Percentiles rank a stretch among this genome's conserved stretches.
Evolutionary conservation across 148 eudicot genomes (phyloP).

Genomic region (Fagopyrum homotropicum): DNA sequence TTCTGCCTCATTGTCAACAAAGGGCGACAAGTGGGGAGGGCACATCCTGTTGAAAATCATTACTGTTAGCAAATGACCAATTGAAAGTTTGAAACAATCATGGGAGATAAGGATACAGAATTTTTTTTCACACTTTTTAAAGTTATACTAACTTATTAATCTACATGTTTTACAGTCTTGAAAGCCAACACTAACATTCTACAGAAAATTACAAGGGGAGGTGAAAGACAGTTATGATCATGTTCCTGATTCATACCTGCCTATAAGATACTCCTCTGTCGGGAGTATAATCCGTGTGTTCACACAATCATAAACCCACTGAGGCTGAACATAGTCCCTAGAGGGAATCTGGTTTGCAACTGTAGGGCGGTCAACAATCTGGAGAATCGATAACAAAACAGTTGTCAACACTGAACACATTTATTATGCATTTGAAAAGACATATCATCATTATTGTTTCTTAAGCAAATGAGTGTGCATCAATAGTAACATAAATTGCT

Average conservation of each 20-base stretch:
- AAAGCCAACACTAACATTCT: too few relatives aligned
- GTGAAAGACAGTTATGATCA: background rate
- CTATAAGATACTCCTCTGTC: constrained; percentile 70
- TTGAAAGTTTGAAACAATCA: background rate
- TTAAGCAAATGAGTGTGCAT: background rate
- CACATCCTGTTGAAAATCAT: constrained; percentile 46
- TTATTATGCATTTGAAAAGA: background rate
- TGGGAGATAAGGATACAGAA: too few relatives aligned
- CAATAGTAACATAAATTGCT: background rate
- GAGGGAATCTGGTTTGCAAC: constrained; percentile 62
- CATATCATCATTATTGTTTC: background rate
- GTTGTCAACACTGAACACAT: background rate
- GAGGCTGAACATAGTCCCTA: constrained; percentile 91
- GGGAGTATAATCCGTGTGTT: constrained; percentile 83
- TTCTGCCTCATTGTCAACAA: constrained; percentile 82
- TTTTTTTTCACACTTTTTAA: too few relatives aligned
- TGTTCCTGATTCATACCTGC: constrained; percentile 43
- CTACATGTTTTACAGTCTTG: too few relatives aligned
- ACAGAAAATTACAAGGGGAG: background rate
- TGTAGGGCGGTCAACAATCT: constrained; percentile 90
- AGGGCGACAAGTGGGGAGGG: constrained; percentile 96
- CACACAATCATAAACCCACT: constrained; percentile 87
- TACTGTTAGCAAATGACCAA: background rate
- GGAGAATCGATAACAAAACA: constrained; percentile 13
- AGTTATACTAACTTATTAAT: too few relatives aligned